phyloP scores from a whole-genome alignment of 257 asterid genomes.

The Rehmannia glutinosa region DNA sequence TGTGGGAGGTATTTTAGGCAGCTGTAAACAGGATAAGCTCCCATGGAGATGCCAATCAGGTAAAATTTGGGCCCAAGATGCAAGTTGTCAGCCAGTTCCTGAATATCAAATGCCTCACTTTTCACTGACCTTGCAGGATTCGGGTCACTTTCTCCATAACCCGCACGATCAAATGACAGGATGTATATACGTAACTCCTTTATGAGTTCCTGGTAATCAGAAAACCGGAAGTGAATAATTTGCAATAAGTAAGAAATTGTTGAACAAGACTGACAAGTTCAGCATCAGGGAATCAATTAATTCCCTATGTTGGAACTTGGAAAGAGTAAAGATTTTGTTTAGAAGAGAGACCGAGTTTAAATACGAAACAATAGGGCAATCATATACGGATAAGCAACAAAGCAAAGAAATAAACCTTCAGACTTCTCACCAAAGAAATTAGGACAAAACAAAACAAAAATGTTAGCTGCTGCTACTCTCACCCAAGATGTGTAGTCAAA shows the following conservation, averaged over 20 bases:
- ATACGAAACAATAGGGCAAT: no score
- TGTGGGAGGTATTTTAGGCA: constrained; percentile 76
- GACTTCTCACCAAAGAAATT: neutral
- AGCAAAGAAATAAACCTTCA: neutral
- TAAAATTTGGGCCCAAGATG: constrained; percentile 65
- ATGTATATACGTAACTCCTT: constrained; percentile 54
- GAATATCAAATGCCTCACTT: constrained; percentile 80
- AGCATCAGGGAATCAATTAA: no score
- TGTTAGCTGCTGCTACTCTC: neutral
- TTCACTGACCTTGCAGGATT: constrained; percentile 64
- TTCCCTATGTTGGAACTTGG: no score
- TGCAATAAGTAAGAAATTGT: neutral
- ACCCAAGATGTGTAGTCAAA: no score
- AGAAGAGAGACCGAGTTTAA: no score
- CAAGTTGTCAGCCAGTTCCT: constrained; percentile 76
- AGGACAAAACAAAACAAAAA: no score
- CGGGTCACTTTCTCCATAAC: constrained; percentile 93
- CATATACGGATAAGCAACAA: no score
- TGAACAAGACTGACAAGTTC: no score
- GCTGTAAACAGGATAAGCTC: constrained; percentile 63
- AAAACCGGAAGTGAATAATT: neutral
- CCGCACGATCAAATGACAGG: constrained; percentile 80
- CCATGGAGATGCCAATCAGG: constrained; percentile 69
- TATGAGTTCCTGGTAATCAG: constrained; percentile 48
- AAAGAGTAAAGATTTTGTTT: no score